Conservation (phyloP, 1,139 yeast genomes). For the Zygosaccharomyces sapae region DNA sequence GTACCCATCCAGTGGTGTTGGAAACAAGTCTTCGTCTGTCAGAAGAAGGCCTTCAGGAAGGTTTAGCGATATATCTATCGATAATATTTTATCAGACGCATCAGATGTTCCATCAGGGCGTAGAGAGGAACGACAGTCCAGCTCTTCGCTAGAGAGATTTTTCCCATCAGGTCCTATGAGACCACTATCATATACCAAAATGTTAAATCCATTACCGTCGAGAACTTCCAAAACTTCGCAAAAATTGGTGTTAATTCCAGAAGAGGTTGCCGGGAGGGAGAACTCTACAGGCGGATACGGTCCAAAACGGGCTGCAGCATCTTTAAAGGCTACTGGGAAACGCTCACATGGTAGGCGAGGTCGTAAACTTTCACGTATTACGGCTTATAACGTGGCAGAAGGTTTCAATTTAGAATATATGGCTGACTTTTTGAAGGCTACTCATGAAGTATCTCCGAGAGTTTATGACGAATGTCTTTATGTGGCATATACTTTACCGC, state of each 20-base stretch:
- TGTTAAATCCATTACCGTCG: slow-evolving; percentile 69
- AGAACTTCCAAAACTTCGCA: slow-evolving; percentile 84
- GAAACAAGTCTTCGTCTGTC: slow-evolving; percentile 1
- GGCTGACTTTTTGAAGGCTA: slow-evolving; percentile 56
- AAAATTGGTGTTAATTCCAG: slow-evolving; percentile 81
- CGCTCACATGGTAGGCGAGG: slow-evolving; percentile 66
- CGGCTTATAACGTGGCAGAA: slow-evolving; percentile 87
- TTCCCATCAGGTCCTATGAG: slow-evolving; percentile 16
- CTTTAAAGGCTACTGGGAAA: slow-evolving; percentile 40
- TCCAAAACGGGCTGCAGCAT: slow-evolving; percentile 14
- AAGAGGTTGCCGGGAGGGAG: slow-evolving; percentile 42
- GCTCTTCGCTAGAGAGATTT: slow-evolving; percentile 33
- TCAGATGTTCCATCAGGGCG: slow-evolving; percentile 76
- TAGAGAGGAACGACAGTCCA: slow-evolving; percentile 39
- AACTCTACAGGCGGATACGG: slow-evolving; percentile 18
- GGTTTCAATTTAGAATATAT: slow-evolving; percentile 66
- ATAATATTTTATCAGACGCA: slow-evolving; percentile 64
- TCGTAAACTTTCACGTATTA: slow-evolving; percentile 71
- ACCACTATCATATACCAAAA: slow-evolving; percentile 41
- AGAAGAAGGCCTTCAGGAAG: slow-evolving; percentile 21
- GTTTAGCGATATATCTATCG: slow-evolving; percentile 68
- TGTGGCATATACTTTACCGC: slow-evolving; percentile 83
- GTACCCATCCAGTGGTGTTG: background rate
- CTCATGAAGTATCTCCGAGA: slow-evolving; percentile 82
- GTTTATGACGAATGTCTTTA: slow-evolving; percentile 86